Percentiles rank a stretch among this genome's conserved stretches.
phyloP scores from a whole-genome alignment of 495 filamentous ascomycete species.

The Xylaria telfairii region DNA sequence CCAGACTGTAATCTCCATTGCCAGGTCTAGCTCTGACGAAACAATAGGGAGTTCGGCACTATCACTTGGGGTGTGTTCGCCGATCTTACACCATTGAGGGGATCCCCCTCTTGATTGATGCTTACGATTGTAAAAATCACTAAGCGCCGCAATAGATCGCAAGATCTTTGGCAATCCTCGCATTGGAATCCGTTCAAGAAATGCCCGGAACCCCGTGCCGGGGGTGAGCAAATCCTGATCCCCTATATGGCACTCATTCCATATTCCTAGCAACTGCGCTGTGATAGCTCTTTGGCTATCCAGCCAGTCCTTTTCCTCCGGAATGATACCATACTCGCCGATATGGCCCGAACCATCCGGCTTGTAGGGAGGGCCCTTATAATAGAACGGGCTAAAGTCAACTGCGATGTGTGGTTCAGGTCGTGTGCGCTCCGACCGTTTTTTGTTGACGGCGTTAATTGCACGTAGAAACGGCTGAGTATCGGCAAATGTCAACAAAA shows the following conservation, averaged over 20 bases:
- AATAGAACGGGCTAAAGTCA: slow-evolving; percentile 38
- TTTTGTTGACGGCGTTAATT: slow-evolving; percentile 23
- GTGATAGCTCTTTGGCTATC: slow-evolving; percentile 21
- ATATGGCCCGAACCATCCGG: neutral
- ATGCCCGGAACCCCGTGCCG: slow-evolving; percentile 33
- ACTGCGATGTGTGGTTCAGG: neutral
- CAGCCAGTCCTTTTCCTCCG: slow-evolving; percentile 25
- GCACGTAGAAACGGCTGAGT: slow-evolving; percentile 19
- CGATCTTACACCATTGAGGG: too few relatives aligned
- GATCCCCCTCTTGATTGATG: neutral
- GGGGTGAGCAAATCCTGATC: slow-evolving; percentile 32
- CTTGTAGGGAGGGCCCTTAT: slow-evolving; percentile 22
- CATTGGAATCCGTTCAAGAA: slow-evolving; percentile 33
- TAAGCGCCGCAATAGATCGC: slow-evolving; percentile 22
- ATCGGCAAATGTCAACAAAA: slow-evolving; percentile 33
- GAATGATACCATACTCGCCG: slow-evolving; percentile 31
- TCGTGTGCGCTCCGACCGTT: neutral
- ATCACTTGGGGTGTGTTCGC: neutral
- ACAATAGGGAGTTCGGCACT: neutral
- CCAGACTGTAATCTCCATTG: slow-evolving; percentile 21
- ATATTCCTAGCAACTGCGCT: slow-evolving; percentile 7
- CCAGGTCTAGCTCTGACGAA: neutral
- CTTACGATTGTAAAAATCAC: slow-evolving; percentile 8
- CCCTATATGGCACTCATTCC: neutral
- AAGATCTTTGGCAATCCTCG: slow-evolving; percentile 25